Evolutionary conservation across 768 basidiomycete genomes (phyloP), one percentile per base, ranked within the genome.

Genomic region (Trametes gibbosa): DNA sequence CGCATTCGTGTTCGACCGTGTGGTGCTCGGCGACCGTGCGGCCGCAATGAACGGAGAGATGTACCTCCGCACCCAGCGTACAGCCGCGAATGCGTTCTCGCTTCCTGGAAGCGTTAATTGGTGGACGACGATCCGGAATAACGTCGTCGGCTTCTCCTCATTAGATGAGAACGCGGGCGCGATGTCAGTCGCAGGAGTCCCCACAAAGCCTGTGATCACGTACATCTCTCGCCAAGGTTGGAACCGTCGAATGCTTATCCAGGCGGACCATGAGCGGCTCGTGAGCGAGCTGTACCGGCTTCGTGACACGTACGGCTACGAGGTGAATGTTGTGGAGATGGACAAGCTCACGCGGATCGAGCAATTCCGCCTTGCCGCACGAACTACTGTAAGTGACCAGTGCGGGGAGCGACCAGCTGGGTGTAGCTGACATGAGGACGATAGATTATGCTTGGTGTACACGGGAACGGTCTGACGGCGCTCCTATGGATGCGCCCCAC

Each of bases 381-480:
- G 92, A 61, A 93, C 94, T 2, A 97, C 95, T 49, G 91, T 95
- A 69, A 66, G 85, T 73, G 2, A 34, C 16, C 23, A 21, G 13
- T 27, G 13, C 42, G 7, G n/a, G 21, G n/a, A 3, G 21, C 10
- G 17, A 23, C 29, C 40, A n/a, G 29, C 17, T 16, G 16, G 39
- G 14, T 17, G 10, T n/a, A 29, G 13, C 35, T 66, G n/a, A 53
- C 16, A 41, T 10, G 9, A 43, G 6, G 35, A n/a, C 27, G 32
- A 6, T 60, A 96, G 94, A 92, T 96, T 66, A 82, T 96, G 86
- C 88, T 95, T 82, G 94, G 94, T 57, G 89, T 96, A 16, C 94
- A 96, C 66, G 94, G 95, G 10, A 96, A 97, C 68, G 95, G 92
- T 32, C 71, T 97, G 39, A 95, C 93, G 0, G 81, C 91, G 27